Conservation (phyloP, 176 grass and related monocot species). For the Aegilops tauschii region DNA sequence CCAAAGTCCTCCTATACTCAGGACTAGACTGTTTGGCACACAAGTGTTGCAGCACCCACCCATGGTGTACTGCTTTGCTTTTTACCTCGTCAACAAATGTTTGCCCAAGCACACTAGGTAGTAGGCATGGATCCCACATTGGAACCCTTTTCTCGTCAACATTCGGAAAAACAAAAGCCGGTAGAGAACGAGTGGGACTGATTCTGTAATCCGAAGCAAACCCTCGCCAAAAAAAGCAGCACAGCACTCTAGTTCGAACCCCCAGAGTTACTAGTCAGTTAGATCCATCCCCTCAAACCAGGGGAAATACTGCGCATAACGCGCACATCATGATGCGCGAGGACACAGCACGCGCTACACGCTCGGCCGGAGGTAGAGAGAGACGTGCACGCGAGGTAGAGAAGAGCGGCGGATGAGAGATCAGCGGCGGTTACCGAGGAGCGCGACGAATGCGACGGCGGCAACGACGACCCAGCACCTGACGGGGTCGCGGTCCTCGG, state of each 20-base stretch:
- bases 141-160: neutral
- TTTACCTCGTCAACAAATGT: constrained; percentile 1
- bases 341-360: neutral
- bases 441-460: constrained; percentile 68
- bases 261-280: neutral
- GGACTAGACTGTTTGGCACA: neutral
- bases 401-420: neutral
- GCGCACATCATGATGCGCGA: constrained; percentile 3
- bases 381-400: neutral
- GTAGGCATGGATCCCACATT: constrained; percentile 41
- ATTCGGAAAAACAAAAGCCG: neutral
- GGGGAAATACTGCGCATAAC: neutral
- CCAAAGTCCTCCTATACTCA: neutral
- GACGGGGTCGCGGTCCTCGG: constrained; percentile 88
- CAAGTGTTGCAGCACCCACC: neutral
- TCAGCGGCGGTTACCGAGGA: constrained; percentile 54
- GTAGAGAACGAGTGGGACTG: neutral
- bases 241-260: neutral
- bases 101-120: constrained; percentile 20
- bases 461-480: constrained; percentile 79
- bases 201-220: constrained; percentile 14
- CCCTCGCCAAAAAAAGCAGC: neutral
- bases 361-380: neutral
- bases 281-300: constrained; percentile 40
- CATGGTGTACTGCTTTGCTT: neutral